A percentile compares a stretch with the other conserved stretches of the same genome.
Conservation (phyloP, 805 yeast genomes). For the Yamadazyma nakazawae region DNA sequence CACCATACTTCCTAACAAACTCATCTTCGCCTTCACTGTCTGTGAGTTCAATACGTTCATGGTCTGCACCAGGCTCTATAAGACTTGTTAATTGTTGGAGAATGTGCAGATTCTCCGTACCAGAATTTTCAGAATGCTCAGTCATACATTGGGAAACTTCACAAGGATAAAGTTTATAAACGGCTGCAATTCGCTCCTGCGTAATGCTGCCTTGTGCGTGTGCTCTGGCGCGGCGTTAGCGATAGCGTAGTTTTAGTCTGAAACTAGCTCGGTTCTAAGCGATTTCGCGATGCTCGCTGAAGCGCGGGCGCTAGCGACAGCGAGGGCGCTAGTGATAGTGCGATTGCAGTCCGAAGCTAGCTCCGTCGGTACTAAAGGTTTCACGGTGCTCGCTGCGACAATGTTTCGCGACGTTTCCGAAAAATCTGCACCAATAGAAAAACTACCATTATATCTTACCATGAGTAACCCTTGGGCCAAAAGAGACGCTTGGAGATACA, state of each 20-base stretch:
- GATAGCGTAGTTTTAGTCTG: too few species aligned
- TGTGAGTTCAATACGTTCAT: constrained; percentile 14
- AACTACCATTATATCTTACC: constrained; percentile 3
- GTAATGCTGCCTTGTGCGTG: too few species aligned
- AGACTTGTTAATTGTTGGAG: neutral
- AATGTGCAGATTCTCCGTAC: neutral
- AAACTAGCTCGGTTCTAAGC: too few species aligned
- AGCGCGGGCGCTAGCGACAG: too few species aligned
- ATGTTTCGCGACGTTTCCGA: neutral
- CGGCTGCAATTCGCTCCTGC: neutral
- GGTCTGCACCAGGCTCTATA: constrained; percentile 3
- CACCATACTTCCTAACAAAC: constrained; percentile 49
- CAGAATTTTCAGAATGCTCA: too few species aligned
- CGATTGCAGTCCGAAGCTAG: too few species aligned
- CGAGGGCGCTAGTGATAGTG: too few species aligned
- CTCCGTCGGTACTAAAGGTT: too few species aligned
- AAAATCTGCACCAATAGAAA: constrained; percentile 9
- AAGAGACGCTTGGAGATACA: constrained; percentile 91
- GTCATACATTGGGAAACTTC: too few species aligned
- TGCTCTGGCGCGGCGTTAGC: too few species aligned
- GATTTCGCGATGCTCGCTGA: neutral
- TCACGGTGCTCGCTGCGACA: neutral
- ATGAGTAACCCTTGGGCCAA: constrained; percentile 45
- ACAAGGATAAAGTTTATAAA: neutral
- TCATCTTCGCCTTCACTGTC: constrained; percentile 37